Base-by-base conservation (phyloP, 208 protist species). In the Perkinsela sp. region DNA sequence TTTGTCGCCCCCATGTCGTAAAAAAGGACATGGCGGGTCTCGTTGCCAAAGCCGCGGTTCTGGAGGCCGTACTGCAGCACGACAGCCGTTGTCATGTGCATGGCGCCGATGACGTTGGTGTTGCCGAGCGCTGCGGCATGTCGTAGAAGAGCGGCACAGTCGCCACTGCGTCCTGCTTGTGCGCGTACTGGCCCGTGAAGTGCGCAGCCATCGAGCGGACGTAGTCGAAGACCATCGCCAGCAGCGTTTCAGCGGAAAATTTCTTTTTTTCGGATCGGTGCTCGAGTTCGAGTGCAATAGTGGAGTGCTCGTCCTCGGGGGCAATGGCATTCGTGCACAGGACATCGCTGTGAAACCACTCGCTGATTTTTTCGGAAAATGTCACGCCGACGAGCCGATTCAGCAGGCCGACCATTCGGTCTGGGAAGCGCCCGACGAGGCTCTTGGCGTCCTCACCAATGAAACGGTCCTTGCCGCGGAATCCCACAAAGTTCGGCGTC, bases 391-490 rank as follows among this genome's bases (percentile, higher is more conserved):
- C 28, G 29, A 75, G 13, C 13, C 70, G 32, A 68, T 74, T 74
- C 13, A 74, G 28, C 16, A 74, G 73, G 30, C 31, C 57, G 22
- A 90, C 30, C 85, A 76, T 6, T 81, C 77, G 69, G 16, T 69
- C 66, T 1, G 87, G 87, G 40, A 90, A 90, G 31, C 87, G 83
- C 1, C 77, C 76, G 66, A 76, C 82, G 28, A 93, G 75, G 48
- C 78, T 82, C 1, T 78, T 72, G 1, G 88, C 87, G 72, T 87
- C 78, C 32, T 91, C 83, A 1, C 83, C 85, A 68, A 94, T 88
- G 57, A 80, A 74, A n/a, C 91, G 78, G 69, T 95, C 89, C 29
- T 80, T 75, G n/a, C 79, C 83, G 32, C 86, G 78, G 74, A 93
- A 92, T 2, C 84, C 87, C 15, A 95, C 71, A 66, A 80, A 88